These are phyloP conservation scores for Limnanthes douglasii DNA, from an alignment of 345 rosid genomes.

Conservation along the genomic window DNA sequence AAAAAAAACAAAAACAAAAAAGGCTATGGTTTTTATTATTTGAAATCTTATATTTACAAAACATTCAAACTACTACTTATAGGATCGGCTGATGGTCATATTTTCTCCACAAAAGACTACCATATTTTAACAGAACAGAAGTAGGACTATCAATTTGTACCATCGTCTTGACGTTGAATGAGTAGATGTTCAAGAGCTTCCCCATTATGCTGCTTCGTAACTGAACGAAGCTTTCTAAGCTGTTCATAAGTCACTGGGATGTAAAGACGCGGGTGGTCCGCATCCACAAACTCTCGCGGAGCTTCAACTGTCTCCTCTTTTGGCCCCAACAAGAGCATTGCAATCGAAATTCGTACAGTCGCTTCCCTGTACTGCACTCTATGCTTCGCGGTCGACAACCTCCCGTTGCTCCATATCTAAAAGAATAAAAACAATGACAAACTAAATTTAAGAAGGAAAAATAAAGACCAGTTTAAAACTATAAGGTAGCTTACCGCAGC, in stretches of 20 bases:
- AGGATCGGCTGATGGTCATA: no score
- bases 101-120: no score
- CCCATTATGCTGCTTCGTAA: conserved; percentile 5
- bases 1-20: no score
- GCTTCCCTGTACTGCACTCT: conserved; percentile 67
- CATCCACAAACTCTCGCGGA: conserved; percentile 16
- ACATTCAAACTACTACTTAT: no score
- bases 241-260: conserved; percentile 13
- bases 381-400: conserved; percentile 46
- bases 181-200: conserved; percentile 13
- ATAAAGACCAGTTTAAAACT: no score
- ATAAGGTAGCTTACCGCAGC: conserved; percentile 21
- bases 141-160: no score
- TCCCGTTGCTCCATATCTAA: conserved; percentile 73
- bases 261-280: conserved; percentile 13
- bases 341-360: conserved; percentile 37
- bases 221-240: conserved; percentile 10
- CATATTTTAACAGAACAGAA: no score
- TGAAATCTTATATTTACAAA: no score
- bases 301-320: conserved; percentile 10
- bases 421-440: not conserved
- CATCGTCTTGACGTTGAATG: no score
- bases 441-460: no score
- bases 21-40: no score
- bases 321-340: conserved; percentile 55